Evolutionary conservation across 2,329 filamentous ascomycete species (phyloP).

Genomic region (Chaetomium sp.): DNA sequence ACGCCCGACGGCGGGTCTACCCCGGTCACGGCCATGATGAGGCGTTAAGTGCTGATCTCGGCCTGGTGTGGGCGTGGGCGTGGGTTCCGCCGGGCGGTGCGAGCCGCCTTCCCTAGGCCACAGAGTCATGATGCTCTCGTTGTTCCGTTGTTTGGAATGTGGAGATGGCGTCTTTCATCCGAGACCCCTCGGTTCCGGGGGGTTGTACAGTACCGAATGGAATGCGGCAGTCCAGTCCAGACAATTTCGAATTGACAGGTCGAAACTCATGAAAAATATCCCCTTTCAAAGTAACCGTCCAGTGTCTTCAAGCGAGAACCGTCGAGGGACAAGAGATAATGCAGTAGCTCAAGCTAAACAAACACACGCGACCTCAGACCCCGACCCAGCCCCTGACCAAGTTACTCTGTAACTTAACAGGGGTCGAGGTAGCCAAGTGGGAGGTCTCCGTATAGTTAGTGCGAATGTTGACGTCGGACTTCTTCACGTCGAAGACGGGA

Average conservation of each 20-base stretch:
- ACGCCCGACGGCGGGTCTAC: conserved; percentile 20
- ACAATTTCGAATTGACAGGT: background rate
- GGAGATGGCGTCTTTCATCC: conserved; percentile 3
- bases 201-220: background rate
- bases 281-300: background rate
- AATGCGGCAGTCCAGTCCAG: background rate
- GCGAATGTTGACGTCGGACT: background rate
- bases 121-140: background rate
- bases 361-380: background rate
- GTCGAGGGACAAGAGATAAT: background rate
- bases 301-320: background rate
- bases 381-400: background rate
- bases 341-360: background rate
- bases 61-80: conserved; percentile 4
- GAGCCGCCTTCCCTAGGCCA: background rate
- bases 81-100: background rate
- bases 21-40: conserved; percentile 14
- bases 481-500: background rate
- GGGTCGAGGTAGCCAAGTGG: background rate
- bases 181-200: background rate
- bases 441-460: too few relatives aligned
- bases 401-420: background rate
- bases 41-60: conserved; percentile 15
- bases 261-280: background rate
- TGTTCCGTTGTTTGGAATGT: background rate